These are phyloP conservation scores for Mallotus japonicus DNA, from an alignment of 441 rosid species.

Conservation along the genomic window DNA sequence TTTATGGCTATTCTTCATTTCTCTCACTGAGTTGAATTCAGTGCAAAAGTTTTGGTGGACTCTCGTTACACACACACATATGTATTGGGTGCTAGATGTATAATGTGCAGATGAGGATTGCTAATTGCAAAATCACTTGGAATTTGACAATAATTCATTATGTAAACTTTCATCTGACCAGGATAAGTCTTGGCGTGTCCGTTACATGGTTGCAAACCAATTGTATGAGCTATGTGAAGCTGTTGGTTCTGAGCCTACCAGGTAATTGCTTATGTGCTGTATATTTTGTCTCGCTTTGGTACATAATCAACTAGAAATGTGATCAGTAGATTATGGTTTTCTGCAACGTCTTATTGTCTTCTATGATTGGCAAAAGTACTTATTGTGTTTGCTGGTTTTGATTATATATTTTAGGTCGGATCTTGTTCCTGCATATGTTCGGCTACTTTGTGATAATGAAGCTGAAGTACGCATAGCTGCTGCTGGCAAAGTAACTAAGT, in stretches of 20 bases:
- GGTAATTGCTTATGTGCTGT: conserved; percentile 37
- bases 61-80: background rate
- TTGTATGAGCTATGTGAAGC: conserved; percentile 93
- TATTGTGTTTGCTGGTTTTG: conserved; percentile 4
- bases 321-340: background rate
- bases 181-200: conserved; percentile 99
- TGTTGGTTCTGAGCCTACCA: conserved; percentile 93
- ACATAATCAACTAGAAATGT: too few relatives aligned
- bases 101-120: background rate
- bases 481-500: conserved; percentile 89
- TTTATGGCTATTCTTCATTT: background rate
- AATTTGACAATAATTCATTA: conserved; percentile 6
- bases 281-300: background rate
- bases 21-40: background rate
- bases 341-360: background rate
- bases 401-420: conserved; percentile 50
- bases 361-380: background rate
- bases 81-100: background rate
- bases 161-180: conserved; percentile 28
- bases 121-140: background rate
- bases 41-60: background rate
- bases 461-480: conserved; percentile 99
- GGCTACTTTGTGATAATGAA: conserved; percentile 89
- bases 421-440: conserved; percentile 91
- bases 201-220: conserved; percentile 98